phyloP scores from a whole-genome alignment of 1,284 basidiomycete genomes.

The Tilletia caries region DNA sequence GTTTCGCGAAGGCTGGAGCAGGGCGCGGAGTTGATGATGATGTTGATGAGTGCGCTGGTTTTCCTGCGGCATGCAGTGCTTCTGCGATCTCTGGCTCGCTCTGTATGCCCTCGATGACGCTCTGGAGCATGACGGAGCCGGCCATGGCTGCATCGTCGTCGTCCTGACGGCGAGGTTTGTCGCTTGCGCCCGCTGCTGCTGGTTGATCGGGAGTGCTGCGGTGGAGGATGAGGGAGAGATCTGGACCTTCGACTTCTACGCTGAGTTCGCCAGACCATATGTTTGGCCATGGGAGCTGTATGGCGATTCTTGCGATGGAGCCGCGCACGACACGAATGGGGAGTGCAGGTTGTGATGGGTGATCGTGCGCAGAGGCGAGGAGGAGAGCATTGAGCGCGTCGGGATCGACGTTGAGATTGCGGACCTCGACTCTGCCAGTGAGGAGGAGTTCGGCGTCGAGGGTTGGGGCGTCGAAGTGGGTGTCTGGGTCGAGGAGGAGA shows the following conservation, averaged over 20 bases:
- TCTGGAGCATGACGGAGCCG: constrained; percentile 26
- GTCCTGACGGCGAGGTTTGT: constrained; percentile 24
- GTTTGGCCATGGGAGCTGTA: constrained; percentile 40
- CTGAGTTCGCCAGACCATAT: constrained; percentile 37
- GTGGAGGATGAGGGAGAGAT: constrained; percentile 17
- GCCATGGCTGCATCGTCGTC: constrained; percentile 37
- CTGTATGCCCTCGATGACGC: not conserved
- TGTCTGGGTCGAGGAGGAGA: constrained; percentile 68
- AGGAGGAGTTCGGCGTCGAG: constrained; percentile 83
- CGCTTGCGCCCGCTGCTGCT: constrained; percentile 31
- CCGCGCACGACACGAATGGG: constrained; percentile 72
- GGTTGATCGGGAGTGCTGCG: constrained; percentile 18
- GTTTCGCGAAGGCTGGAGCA: not conserved
- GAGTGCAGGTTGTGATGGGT: not conserved
- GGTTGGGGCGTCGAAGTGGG: not conserved
- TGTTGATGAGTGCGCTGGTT: not conserved
- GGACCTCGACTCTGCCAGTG: constrained; percentile 79
- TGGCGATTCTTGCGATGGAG: constrained; percentile 44
- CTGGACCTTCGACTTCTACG: constrained; percentile 20
- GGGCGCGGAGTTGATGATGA: not conserved
- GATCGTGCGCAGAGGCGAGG: constrained; percentile 29
- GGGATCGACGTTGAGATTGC: constrained; percentile 73
- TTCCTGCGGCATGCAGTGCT: constrained; percentile 4
- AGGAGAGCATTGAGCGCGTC: constrained; percentile 60
- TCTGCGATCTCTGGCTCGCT: constrained; percentile 16